Conservation (phyloP, 495 filamentous ascomycete genomes). For the Neurospora africana region DNA sequence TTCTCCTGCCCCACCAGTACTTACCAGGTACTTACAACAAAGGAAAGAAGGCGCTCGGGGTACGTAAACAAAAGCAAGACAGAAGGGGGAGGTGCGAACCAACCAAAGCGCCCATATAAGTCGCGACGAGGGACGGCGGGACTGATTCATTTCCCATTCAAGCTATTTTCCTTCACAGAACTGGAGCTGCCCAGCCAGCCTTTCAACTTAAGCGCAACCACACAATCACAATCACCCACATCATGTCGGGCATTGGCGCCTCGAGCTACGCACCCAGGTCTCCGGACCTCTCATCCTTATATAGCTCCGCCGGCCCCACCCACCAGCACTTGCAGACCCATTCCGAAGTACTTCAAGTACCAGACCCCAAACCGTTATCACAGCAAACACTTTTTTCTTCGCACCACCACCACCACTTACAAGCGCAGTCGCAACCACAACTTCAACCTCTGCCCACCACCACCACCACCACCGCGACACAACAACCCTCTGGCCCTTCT, state of each 20-base stretch:
- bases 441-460: slow-evolving; percentile 11
- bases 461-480: slow-evolving; percentile 12
- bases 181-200: neutral
- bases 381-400: slow-evolving; percentile 16
- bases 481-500: neutral
- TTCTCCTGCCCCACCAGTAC: neutral
- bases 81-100: neutral
- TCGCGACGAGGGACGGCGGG: neutral
- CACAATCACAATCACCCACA: slow-evolving; percentile 2
- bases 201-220: neutral
- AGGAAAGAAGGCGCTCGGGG: neutral
- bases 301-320: slow-evolving; percentile 24
- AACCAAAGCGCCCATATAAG: neutral
- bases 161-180: neutral
- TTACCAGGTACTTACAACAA: neutral
- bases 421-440: slow-evolving; percentile 4
- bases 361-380: slow-evolving; percentile 12
- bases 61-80: neutral
- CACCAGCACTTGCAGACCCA: slow-evolving; percentile 11
- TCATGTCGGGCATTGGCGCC: slow-evolving; percentile 34
- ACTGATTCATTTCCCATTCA: neutral
- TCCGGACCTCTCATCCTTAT: slow-evolving; percentile 44
- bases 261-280: slow-evolving; percentile 42
- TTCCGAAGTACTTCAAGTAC: neutral
- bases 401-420: slow-evolving; percentile 13